Evolutionary conservation across 305 asterid species (phyloP).

Genomic region (Salvia sclarea): DNA sequence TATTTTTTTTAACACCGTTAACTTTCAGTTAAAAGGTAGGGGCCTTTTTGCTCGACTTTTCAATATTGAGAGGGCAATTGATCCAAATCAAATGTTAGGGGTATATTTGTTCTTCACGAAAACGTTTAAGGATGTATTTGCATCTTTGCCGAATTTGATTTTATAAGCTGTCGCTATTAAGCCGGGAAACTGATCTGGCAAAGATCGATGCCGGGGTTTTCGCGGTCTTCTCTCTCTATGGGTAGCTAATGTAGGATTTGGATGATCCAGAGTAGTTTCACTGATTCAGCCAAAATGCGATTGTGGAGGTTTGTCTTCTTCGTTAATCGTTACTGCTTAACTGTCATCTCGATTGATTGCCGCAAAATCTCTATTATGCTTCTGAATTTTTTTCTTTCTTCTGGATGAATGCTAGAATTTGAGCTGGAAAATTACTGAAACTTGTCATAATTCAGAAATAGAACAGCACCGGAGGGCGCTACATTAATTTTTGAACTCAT

Average conservation of each 20-base stretch:
- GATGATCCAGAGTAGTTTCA: slow-evolving; percentile 28
- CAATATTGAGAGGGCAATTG: too few species aligned
- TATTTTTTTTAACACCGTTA: too few species aligned
- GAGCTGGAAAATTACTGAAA: slow-evolving; percentile 30
- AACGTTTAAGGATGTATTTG: too few species aligned
- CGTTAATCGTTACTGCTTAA: neutral
- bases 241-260: slow-evolving; percentile 30
- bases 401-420: slow-evolving; percentile 22
- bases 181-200: neutral
- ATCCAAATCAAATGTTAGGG: too few species aligned
- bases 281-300: slow-evolving; percentile 25
- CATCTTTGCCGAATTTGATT: too few species aligned
- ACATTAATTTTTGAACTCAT: slow-evolving; percentile 31
- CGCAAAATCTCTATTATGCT: neutral
- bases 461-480: slow-evolving; percentile 46
- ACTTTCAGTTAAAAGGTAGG: too few species aligned
- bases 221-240: neutral
- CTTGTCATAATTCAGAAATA: slow-evolving; percentile 39
- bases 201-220: too few species aligned
- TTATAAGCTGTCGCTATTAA: too few species aligned
- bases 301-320: slow-evolving; percentile 22
- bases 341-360: neutral
- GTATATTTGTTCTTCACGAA: too few species aligned
- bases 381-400: slow-evolving; percentile 14
- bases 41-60: too few species aligned